Conservation (phyloP, 106 monocot species). For the Ottelia alismoides region DNA sequence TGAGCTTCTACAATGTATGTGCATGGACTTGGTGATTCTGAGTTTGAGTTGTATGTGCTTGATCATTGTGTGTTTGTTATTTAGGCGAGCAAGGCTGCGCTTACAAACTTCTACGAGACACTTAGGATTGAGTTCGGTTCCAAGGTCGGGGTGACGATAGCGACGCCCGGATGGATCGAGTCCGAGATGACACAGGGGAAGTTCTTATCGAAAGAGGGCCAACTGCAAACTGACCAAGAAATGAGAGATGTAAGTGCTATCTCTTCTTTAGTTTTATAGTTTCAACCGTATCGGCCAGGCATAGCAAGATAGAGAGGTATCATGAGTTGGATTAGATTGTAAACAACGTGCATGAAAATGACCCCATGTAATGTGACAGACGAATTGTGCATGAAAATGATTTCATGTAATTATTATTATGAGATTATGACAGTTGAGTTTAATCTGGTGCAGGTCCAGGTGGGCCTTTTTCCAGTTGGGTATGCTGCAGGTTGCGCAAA, state of each 20-base stretch:
- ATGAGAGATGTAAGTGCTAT: conserved; percentile 33
- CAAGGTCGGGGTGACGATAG: conserved; percentile 40
- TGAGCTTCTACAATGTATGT: conserved; percentile 63
- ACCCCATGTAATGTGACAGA: too few species aligned
- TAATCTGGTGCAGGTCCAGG: conserved; percentile 26
- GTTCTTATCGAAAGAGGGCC: conserved; percentile 25
- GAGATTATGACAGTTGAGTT: too few species aligned
- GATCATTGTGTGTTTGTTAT: background rate
- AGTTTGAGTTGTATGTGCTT: background rate
- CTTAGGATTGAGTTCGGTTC: conserved; percentile 32
- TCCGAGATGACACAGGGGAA: conserved; percentile 48
- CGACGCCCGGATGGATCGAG: conserved; percentile 41
- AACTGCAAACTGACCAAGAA: conserved; percentile 32
- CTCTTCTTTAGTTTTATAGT: background rate
- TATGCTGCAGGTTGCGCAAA: conserved; percentile 28
- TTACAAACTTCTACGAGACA: conserved; percentile 57
- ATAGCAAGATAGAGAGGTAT: background rate
- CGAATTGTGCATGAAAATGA: too few species aligned
- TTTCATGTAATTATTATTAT: too few species aligned
- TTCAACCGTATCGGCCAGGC: background rate
- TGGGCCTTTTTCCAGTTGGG: conserved; percentile 37
- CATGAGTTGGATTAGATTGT: too few species aligned
- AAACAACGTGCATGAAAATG: too few species aligned
- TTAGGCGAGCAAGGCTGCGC: conserved; percentile 60
- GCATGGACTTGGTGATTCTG: background rate